Evolutionary conservation across 1,284 basidiomycete species (phyloP), one percentile per base, ranked within the genome.

Genomic region (Trichosporon faecale): DNA sequence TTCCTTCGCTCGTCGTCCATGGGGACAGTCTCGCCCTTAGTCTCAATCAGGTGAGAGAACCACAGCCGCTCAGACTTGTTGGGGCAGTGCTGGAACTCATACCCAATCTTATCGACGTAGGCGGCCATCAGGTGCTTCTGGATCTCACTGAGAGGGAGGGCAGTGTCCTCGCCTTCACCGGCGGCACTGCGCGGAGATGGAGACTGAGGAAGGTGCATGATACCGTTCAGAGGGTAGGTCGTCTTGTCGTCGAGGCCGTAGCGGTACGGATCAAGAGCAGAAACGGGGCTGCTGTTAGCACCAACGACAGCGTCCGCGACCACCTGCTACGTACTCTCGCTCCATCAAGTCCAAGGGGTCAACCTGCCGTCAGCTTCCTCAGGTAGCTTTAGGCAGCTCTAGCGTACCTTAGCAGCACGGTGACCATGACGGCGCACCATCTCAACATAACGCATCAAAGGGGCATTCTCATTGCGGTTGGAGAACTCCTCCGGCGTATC

Each of bases 301-400:
- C 0, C 6, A 8, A 4, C 29, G n/a, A 12, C 1, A 18, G 3
- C 25, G 14, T 35, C 18, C 60, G 7, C 40, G 18, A 21, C 23
- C 40, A 60, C 2, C 7, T 16, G 9, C 23, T 12, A 72, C 78
- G 77, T 90, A 89, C 76, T 94, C 91, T 35, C 93, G 88, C 70
- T 91, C 89, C 57, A 95, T 90, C 64, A 95, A 84, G 81, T 93
- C 92, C 25, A 95, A 85, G 0, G 94, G 94, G 78, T 96, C 93
- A 63, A 95, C 91, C 67, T 88, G 86, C 14, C 7, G 65, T 76
- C 91, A 14, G 93, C 91, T 55, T 75, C 91, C 0, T 86, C 89
- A n/a, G 21, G 29, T 29, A 65, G n/a, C n/a, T n/a, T n/a, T 27
- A 0, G 0, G 35, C 11, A 3, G 11, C 14, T 1, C 3, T 25